These are phyloP conservation scores for Penicillium coprophilum DNA, from an alignment of 495 filamentous ascomycete species.

Conservation along the genomic window DNA sequence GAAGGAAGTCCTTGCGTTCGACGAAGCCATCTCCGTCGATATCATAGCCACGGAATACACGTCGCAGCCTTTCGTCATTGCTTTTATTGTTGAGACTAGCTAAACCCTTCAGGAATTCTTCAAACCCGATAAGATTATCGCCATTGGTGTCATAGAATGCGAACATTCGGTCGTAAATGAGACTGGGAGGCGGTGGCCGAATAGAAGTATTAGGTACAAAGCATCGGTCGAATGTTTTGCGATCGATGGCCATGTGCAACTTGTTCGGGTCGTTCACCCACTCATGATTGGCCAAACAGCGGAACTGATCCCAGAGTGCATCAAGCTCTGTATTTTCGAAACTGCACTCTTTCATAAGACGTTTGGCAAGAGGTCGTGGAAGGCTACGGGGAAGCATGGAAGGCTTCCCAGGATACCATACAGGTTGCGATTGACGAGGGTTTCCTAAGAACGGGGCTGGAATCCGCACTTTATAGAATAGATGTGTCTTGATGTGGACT, in stretches of 20 bases:
- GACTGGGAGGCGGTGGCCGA: conserved; percentile 73
- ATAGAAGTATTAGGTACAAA: conserved; percentile 80
- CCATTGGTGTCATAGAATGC: conserved; percentile 90
- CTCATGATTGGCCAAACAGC: conserved; percentile 81
- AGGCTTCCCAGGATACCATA: conserved; percentile 91
- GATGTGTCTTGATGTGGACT: conserved; percentile 84
- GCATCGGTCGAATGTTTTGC: conserved; percentile 85
- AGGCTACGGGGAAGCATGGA: conserved; percentile 63
- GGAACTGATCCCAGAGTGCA: conserved; percentile 95
- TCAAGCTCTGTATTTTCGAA: conserved; percentile 84
- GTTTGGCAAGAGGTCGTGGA: conserved; percentile 58
- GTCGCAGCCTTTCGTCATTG: conserved; percentile 61
- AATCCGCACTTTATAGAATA: conserved; percentile 90
- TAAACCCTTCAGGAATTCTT: conserved; percentile 85
- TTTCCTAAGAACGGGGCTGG: conserved; percentile 68
- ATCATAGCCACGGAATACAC: conserved; percentile 88
- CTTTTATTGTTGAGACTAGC: conserved; percentile 74
- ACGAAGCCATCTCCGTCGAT: conserved; percentile 87
- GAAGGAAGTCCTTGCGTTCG: conserved; percentile 82
- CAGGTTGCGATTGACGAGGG: conserved; percentile 66
- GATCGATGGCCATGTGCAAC: conserved; percentile 80
- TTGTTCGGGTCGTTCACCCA: conserved; percentile 80
- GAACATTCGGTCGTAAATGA: conserved; percentile 95
- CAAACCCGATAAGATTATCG: conserved; percentile 88
- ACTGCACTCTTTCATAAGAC: conserved; percentile 66